Base-by-base conservation (phyloP, 2,329 filamentous ascomycete genomes). In the Nemania bipapillata region DNA sequence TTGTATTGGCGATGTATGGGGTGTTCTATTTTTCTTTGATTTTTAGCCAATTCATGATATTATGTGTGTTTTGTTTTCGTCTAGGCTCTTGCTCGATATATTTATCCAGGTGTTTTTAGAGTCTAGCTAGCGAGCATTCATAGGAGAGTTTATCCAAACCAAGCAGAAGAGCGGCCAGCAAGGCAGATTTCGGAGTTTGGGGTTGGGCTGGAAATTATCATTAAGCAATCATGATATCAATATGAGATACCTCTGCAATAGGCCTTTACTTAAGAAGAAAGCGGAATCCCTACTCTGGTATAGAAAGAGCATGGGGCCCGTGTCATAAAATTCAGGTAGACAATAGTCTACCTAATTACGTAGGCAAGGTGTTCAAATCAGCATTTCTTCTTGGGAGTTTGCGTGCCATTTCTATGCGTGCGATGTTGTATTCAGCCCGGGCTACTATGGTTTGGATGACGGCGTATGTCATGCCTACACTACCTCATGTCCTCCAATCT, bases 221-320 rank as follows among this genome's bases (percentile, higher is more conserved):
- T 40, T 50, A 11, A 24, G 30, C 4, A 55, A 30, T 8, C 12
- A 55, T 17, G 22, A 42, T 55, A 50, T 56, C n/a, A 50, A 59
- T 59, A 55, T 28, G 24, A 24, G 50, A 58, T 55, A 53, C 37
- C 22, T 49, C 32, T 22, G 37, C 40, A 49, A 24, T 4, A 37
- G 4, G 3, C 3, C 28, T 30, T 3, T 17, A 12, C 3, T 40
- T 12, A 4, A 28, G 15, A 40, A 4, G 2, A n/a, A 7, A 30
- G 49, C 45, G n/a, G 22, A 11, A 22, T 28, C 4, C 30, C 3
- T 47, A 37, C 37, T 24, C 28, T 37, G 15, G 28, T 6, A 9
- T 24, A 22, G 7, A 47, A 4, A 61, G 15, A 22, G 32, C 6
- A n/a, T 35, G 45, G 24, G 11, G 47, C 11, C n/a, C n/a, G n/a